Evolutionary conservation across 1,139 yeast genomes (phyloP).

Genomic region (Zygosaccharomyces sapae): DNA sequence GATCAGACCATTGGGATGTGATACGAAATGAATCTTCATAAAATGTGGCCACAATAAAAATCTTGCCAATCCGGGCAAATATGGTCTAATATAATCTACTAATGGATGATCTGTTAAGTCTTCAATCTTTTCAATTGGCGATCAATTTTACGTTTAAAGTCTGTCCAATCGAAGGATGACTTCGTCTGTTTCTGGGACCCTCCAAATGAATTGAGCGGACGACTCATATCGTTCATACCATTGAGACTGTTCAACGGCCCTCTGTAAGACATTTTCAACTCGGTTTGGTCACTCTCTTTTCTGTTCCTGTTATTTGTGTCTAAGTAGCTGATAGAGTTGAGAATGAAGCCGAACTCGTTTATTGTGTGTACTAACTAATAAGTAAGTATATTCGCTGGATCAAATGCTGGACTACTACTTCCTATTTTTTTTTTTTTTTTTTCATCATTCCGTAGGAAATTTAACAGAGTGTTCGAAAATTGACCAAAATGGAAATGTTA

Average conservation of each 20-base stretch:
- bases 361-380: background rate
- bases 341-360: too few relatives aligned
- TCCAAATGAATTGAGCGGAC: constrained; percentile 9
- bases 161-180: constrained; percentile 8
- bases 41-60: constrained; percentile 92
- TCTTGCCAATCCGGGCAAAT: constrained; percentile 82
- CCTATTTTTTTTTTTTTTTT: constrained; percentile 1
- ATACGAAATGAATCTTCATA: constrained; percentile 87
- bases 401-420: background rate
- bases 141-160: constrained; percentile 27
- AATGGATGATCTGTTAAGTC: constrained; percentile 40
- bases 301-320: background rate
- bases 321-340: background rate
- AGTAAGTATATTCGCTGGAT: background rate
- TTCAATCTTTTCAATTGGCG: constrained; percentile 36
- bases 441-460: constrained; percentile 3
- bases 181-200: constrained; percentile 8
- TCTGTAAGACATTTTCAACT: constrained; percentile 28
- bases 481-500: background rate
- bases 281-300: background rate
- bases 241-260: constrained; percentile 30
- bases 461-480: constrained; percentile 6
- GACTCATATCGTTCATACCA: constrained; percentile 14
- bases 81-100: constrained; percentile 50
- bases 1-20: constrained; percentile 85